Conservation (phyloP, 2,329 filamentous ascomycete species). For the Aspergillus sp. region DNA sequence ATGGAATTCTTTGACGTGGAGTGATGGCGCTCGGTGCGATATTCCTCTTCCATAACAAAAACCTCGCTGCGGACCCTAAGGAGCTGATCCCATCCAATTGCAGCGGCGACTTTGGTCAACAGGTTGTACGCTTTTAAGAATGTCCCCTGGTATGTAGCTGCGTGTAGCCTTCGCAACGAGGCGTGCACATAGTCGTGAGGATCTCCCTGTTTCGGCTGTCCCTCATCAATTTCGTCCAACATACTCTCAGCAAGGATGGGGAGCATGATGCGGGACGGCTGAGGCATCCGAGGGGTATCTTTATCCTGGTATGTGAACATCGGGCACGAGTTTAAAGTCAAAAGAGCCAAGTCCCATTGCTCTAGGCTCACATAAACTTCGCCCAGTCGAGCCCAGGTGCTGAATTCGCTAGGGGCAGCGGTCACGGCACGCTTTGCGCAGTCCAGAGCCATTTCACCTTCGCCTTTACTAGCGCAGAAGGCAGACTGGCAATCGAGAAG, state of each 20-base stretch:
- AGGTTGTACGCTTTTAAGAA: conserved; percentile 94
- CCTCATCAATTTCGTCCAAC: conserved; percentile 94
- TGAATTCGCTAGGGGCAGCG: conserved; percentile 93
- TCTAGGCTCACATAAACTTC: conserved; percentile 93
- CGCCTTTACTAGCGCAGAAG: conserved; percentile 85
- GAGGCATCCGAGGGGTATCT: conserved; percentile 90
- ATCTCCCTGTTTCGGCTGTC: conserved; percentile 68
- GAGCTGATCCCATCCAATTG: conserved; percentile 97
- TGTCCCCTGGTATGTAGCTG: conserved; percentile 87
- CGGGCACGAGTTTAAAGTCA: conserved; percentile 95
- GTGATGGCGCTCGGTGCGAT: conserved; percentile 69
- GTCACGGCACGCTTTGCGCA: conserved; percentile 94
- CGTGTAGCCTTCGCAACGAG: conserved; percentile 79
- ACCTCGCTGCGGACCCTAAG: conserved; percentile 93
- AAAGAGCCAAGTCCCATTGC: conserved; percentile 92
- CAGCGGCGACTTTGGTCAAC: conserved; percentile 90
- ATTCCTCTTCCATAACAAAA: conserved; percentile 99
- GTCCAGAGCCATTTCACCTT: conserved; percentile 81
- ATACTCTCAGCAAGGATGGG: conserved; percentile 86
- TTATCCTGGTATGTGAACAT: conserved; percentile 99
- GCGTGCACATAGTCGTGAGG: conserved; percentile 85
- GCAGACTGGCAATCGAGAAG: conserved; percentile 92
- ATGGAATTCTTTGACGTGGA: conserved; percentile 20
- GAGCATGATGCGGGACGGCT: conserved; percentile 82
- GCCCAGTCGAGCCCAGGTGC: conserved; percentile 90